Percentiles rank a stretch among this genome's conserved stretches.
Evolutionary conservation across 1,139 yeast species (phyloP).

Genomic region (Diutina rugosa): DNA sequence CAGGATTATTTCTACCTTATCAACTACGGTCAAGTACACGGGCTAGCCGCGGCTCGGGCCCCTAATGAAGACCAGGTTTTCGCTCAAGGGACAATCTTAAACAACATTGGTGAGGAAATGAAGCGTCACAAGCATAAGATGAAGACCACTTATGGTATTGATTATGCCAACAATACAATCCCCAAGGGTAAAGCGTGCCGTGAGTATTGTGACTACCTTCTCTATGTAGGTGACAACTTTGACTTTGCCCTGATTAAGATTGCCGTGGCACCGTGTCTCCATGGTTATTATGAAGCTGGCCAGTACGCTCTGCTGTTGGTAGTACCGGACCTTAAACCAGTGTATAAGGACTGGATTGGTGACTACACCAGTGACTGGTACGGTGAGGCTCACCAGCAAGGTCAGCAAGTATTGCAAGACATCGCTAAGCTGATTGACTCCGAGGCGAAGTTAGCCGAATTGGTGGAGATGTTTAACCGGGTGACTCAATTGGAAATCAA

Average conservation of each 20-base stretch:
- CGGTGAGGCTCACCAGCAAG: slow-evolving; percentile 35
- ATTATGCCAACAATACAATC: slow-evolving; percentile 31
- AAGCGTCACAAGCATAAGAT: slow-evolving; percentile 43
- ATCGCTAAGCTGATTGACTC: slow-evolving; percentile 12
- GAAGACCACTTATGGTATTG: slow-evolving; percentile 27
- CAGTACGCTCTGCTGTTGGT: neutral
- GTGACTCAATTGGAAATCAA: slow-evolving; percentile 47
- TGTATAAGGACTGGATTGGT: slow-evolving; percentile 37
- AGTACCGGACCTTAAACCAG: slow-evolving; percentile 27
- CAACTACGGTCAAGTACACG: slow-evolving; percentile 60
- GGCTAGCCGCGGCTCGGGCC: slow-evolving; percentile 51
- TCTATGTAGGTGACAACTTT: slow-evolving; percentile 34
- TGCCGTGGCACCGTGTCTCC: slow-evolving; percentile 66
- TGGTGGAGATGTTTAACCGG: slow-evolving; percentile 44
- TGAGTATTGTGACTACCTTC: slow-evolving; percentile 48
- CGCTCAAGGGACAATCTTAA: slow-evolving; percentile 38
- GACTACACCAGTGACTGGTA: slow-evolving; percentile 52
- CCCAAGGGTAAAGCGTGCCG: slow-evolving; percentile 43
- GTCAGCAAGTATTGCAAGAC: slow-evolving; percentile 24
- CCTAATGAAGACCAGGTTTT: slow-evolving; percentile 40
- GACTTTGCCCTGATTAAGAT: slow-evolving; percentile 56
- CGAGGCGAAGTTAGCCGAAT: slow-evolving; percentile 29
- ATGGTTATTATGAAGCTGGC: slow-evolving; percentile 37
- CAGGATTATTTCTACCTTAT: slow-evolving; percentile 66
- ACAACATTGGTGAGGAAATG: slow-evolving; percentile 43